These are phyloP conservation scores for Cercophora samala DNA, from an alignment of 495 filamentous ascomycete genomes.

Conservation along the genomic window DNA sequence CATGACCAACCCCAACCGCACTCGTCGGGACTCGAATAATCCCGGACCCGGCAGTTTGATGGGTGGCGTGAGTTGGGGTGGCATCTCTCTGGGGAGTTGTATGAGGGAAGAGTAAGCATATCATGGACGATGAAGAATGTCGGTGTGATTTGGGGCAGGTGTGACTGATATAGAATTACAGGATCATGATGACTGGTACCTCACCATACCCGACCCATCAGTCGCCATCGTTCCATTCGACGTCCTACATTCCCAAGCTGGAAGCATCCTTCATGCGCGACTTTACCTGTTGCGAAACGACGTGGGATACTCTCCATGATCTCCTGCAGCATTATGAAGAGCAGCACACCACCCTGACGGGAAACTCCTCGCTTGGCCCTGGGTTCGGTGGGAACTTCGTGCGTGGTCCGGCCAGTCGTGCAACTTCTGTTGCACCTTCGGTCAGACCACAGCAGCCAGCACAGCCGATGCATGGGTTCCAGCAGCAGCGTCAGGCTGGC, in stretches of 20 bases:
- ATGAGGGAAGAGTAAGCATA: constrained; percentile 95
- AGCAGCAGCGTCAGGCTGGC: constrained; percentile 37
- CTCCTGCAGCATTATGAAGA: constrained; percentile 96
- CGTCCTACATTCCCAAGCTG: constrained; percentile 94
- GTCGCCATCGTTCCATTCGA: constrained; percentile 94
- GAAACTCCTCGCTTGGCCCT: constrained; percentile 19
- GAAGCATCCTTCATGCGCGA: constrained; percentile 97
- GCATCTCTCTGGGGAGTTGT: constrained; percentile 92
- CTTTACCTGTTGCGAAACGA: constrained; percentile 88
- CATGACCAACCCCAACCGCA: constrained; percentile 61
- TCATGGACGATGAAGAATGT: too few relatives aligned
- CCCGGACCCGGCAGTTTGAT: constrained; percentile 71
- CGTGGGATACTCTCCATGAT: constrained; percentile 85
- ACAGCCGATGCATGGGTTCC: constrained; percentile 37
- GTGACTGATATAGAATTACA: constrained; percentile 41
- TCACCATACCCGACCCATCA: constrained; percentile 81
- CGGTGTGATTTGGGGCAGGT: constrained; percentile 13
- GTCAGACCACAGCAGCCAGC: constrained; percentile 25
- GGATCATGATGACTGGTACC: constrained; percentile 94
- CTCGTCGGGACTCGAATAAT: constrained; percentile 70
- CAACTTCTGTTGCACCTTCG: constrained; percentile 27
- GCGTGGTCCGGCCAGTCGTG: constrained; percentile 27
- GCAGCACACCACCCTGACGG: constrained; percentile 59
- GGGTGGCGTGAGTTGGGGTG: constrained; percentile 96
- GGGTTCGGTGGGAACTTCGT: constrained; percentile 24